Evolutionary conservation across 2,329 filamentous ascomycete species (phyloP).

Genomic region (Colletotrichum sp.): DNA sequence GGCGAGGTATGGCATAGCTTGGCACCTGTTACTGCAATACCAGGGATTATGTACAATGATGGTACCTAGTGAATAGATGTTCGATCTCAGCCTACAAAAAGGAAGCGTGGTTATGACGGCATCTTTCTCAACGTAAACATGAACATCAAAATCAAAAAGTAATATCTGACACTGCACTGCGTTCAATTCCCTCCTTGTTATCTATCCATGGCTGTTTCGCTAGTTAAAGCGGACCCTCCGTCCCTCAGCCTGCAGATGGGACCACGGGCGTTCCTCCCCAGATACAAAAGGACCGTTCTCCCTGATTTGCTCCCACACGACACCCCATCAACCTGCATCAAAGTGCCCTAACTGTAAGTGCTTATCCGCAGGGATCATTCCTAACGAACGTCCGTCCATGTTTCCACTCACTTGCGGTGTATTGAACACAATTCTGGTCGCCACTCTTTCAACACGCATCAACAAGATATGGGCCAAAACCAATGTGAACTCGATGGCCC

Average conservation of each 20-base stretch:
- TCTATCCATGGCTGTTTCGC: not conserved
- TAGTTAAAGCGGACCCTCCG: not conserved
- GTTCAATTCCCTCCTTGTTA: not conserved
- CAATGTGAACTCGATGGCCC: not conserved
- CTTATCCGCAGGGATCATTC: no score
- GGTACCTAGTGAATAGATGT: no score
- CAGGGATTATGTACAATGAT: no score
- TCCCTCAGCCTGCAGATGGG: not conserved
- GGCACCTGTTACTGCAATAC: no score
- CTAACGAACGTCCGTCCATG: not conserved
- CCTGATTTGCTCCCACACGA: not conserved
- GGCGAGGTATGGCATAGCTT: no score
- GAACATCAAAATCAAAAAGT: not conserved
- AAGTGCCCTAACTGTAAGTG: no score
- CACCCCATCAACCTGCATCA: not conserved
- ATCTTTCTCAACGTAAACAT: not conserved
- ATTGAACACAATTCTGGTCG: rapidly evolving
- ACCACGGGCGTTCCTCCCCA: not conserved
- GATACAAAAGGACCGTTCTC: not conserved
- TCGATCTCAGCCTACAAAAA: not conserved
- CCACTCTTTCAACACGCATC: not conserved
- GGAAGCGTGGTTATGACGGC: not conserved
- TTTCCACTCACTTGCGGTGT: not conserved
- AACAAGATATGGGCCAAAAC: not conserved
- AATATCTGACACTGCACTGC: not conserved